phyloP scores from a whole-genome alignment of 1,284 basidiomycete genomes.

The Cryptococcus depauperatus region DNA sequence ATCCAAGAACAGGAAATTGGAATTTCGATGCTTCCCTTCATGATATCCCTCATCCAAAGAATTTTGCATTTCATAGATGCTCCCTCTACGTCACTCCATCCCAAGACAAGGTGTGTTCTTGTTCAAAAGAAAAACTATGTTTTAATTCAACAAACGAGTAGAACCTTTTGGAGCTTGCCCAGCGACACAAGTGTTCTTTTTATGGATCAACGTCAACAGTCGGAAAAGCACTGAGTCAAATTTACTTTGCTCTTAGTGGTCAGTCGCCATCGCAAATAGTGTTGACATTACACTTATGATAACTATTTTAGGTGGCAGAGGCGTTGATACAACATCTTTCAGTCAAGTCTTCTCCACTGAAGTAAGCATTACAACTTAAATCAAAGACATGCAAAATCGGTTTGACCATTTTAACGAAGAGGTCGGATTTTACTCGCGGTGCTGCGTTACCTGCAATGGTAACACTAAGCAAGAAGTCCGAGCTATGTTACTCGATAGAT shows the following conservation, averaged over 20 bases:
- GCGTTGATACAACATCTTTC: constrained; percentile 54
- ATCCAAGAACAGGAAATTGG: constrained; percentile 76
- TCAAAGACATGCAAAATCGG: background rate
- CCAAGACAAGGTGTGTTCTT: constrained; percentile 56
- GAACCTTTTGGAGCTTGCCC: constrained; percentile 61
- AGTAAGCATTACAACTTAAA: constrained; percentile 45
- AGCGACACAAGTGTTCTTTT: constrained; percentile 52
- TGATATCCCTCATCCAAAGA: constrained; percentile 65
- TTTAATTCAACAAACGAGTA: constrained; percentile 28
- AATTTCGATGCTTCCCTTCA: constrained; percentile 66
- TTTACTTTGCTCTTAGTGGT: constrained; percentile 68
- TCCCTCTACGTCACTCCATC: constrained; percentile 73
- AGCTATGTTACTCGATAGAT: constrained; percentile 71
- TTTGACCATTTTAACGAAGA: constrained; percentile 43
- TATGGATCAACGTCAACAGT: constrained; percentile 89
- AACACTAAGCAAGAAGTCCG: constrained; percentile 52
- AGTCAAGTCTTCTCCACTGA: constrained; percentile 56
- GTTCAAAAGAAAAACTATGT: background rate
- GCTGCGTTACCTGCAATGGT: constrained; percentile 73
- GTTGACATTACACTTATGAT: constrained; percentile 1
- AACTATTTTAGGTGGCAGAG: constrained; percentile 51
- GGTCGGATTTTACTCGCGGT: constrained; percentile 63
- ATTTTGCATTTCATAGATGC: constrained; percentile 82
- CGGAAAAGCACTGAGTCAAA: constrained; percentile 72
- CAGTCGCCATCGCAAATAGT: constrained; percentile 6